Evolutionary conservation across 2,329 filamentous ascomycete genomes (phyloP).

Genomic region (Xylaria multiplex): DNA sequence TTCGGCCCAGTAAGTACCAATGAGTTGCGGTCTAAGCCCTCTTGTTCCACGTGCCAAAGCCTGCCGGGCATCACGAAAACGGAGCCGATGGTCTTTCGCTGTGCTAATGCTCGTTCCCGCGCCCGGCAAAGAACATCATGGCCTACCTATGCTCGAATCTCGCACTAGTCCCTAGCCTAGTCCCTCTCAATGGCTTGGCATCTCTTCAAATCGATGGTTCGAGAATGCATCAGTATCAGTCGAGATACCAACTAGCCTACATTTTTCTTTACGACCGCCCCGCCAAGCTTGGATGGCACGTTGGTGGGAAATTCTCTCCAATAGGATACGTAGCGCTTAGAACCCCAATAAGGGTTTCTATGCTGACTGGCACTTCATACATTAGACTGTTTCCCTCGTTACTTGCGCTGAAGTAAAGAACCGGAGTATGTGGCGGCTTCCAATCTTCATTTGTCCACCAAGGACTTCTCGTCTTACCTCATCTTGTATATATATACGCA

Average conservation of each 20-base stretch:
- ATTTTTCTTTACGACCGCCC: not conserved
- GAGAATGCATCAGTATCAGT: not conserved
- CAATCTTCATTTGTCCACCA: no score
- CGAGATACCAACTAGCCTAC: no score
- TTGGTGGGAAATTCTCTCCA: no score
- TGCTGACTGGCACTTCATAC: no score
- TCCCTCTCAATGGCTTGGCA: conserved; percentile 1
- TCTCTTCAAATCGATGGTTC: not conserved
- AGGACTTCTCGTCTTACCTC: no score
- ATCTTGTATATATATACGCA: not conserved
- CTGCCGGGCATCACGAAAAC: conserved; percentile 70
- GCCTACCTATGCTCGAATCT: conserved; percentile 38
- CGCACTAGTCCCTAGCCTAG: not conserved
- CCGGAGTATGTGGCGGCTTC: no score
- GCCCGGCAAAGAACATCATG: conserved; percentile 69
- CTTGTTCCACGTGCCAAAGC: conserved; percentile 67
- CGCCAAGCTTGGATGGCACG: not conserved
- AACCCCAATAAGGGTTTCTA: no score
- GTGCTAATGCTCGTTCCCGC: conserved; percentile 67
- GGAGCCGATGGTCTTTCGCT: conserved; percentile 72
- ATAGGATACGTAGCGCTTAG: no score
- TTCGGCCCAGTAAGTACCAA: no score
- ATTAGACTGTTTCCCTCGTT: not conserved
- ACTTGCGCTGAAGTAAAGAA: no score
- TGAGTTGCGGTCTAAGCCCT: conserved; percentile 42